Conservation (phyloP, 768 basidiomycete species). For the Trametes sanguinea region DNA sequence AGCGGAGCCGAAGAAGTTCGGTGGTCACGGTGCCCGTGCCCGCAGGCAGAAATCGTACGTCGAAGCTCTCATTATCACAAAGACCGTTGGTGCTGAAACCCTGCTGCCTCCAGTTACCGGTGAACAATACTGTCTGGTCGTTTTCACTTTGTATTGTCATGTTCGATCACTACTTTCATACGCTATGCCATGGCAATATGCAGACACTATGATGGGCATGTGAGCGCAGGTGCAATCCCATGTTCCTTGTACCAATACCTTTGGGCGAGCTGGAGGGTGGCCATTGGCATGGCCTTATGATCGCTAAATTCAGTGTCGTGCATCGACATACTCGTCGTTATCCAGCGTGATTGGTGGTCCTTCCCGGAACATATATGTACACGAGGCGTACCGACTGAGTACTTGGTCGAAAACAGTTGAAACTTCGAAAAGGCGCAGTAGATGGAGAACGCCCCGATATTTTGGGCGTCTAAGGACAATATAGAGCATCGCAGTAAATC, state of each 20-base stretch:
- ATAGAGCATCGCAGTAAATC: too few species aligned
- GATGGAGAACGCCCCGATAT: too few species aligned
- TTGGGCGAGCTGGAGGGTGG: not conserved
- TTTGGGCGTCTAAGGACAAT: too few species aligned
- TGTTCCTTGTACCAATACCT: conserved; percentile 12
- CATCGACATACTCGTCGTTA: too few species aligned
- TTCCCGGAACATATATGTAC: too few species aligned
- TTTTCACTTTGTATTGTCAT: conserved; percentile 44
- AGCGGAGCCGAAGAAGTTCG: conserved; percentile 99
- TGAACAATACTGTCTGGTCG: conserved; percentile 45
- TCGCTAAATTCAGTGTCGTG: not conserved
- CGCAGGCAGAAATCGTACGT: conserved; percentile 94
- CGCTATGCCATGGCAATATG: conserved; percentile 41
- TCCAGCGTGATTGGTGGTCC: too few species aligned
- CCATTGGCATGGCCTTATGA: too few species aligned
- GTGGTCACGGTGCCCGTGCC: conserved; percentile 96
- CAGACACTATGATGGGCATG: conserved; percentile 33
- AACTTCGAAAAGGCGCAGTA: too few species aligned
- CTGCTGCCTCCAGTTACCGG: conserved; percentile 65
- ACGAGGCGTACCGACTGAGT: too few species aligned
- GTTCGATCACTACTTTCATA: conserved; percentile 41
- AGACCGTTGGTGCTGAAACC: not conserved
- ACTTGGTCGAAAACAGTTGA: too few species aligned
- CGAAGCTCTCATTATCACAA: not conserved
- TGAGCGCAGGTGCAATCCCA: conserved; percentile 23